These are phyloP conservation scores for Lactarius evosmus DNA, from an alignment of 768 basidiomycete genomes.

Conservation along the genomic window DNA sequence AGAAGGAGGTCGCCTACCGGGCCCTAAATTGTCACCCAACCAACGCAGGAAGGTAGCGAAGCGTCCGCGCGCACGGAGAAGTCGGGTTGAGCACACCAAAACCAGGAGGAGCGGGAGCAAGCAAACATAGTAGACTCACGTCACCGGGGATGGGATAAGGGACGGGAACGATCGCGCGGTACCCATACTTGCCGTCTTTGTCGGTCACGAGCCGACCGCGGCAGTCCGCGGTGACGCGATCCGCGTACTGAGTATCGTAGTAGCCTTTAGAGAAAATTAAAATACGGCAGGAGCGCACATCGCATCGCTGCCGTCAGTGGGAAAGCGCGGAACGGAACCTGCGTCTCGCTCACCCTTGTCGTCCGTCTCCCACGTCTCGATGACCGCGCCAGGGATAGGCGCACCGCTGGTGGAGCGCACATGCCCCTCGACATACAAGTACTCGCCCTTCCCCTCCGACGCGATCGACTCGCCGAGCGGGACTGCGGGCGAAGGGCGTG, in stretches of 20 bases:
- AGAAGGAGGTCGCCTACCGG: constrained; percentile 64
- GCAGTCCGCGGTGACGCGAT: constrained; percentile 62
- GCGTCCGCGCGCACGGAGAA: no score
- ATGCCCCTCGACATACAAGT: constrained; percentile 75
- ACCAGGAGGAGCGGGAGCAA: no score
- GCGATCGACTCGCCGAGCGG: constrained; percentile 71
- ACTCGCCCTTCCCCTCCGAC: constrained; percentile 83
- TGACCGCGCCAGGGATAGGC: constrained; percentile 61
- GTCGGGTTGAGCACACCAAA: constrained; percentile 18
- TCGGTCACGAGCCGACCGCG: constrained; percentile 60
- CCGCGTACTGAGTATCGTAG: constrained; percentile 52
- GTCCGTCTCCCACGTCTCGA: constrained; percentile 88
- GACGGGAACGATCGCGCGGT: constrained; percentile 67
- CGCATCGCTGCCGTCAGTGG: neutral
- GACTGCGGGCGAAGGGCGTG: constrained; percentile 41
- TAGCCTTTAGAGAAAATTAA: constrained; percentile 29
- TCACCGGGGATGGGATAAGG: constrained; percentile 78
- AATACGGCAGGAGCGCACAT: constrained; percentile 13
- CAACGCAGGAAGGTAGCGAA: neutral
- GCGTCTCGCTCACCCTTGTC: constrained; percentile 42
- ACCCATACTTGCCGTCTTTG: constrained; percentile 63
- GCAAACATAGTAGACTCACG: constrained; percentile 35
- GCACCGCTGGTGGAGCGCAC: constrained; percentile 57
- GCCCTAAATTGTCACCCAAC: constrained; percentile 41
- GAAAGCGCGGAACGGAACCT: neutral